Evolutionary conservation across 768 basidiomycete genomes (phyloP), one percentile per base, ranked within the genome.

Genomic region (Boletus tylopilopsis): DNA sequence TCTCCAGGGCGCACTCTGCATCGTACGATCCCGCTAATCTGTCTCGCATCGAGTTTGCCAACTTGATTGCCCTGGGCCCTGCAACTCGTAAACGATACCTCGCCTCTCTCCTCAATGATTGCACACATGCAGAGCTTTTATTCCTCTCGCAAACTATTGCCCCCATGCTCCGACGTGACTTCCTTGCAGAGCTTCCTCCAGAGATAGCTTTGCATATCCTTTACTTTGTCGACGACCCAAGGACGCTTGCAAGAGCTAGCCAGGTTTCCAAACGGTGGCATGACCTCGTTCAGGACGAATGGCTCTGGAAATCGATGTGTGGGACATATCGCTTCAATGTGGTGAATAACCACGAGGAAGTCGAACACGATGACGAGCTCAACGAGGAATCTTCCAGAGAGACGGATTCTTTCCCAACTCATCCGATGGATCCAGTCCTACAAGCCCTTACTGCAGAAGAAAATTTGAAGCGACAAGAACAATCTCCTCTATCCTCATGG

Each of bases 281-380:
- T 13, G 68, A 64, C 15, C 75, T 96, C 6, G 74, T 85, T 7
- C 68, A 75, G 38, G 92, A 93, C 59, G 90, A 94, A 55, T 76
- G 73, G 54, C 73, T 90, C 11, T 97, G 94, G 94, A 83, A 80
- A 66, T 59, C 74, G 11, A 80, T 95, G 81, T 92, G 86, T 60
- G 66, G 71, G 11, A 59, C 71, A 16, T 78, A 82, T 62, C 76
- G 76, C 6, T 87, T 82, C 56, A 59, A 62, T 47, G 32, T 48
- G 45, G 59, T 53, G 1, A 45, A 48, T 21, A 30, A 22, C 1
- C 19, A 45, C 8, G 59, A 68, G 7, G 64, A 71, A 46, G 53
- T 53, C 33, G 61, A 63, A 23, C 40, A 18, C 18, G 64, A 61
- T 18, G 59, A 62, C 42, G 69, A 71, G 15, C n/a, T 34, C 16